A percentile compares a stretch with the other conserved stretches of the same genome.
Evolutionary conservation across 176 grass and related monocot species (phyloP).

Genomic region (bread wheat (Triticum aestivum)): IWGSC_CS_RefSeq_v2.1 NC_057799.1:638682236-638682735

Average conservation of each 20-base stretch:
- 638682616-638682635: neutral
- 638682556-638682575: neutral
- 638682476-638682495: conserved; percentile 72
- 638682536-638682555: neutral
- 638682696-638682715: conserved; percentile 9
- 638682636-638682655: conserved; percentile 99
- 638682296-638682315: conserved; percentile 6
- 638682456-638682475: conserved; percentile 93
- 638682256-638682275: conserved; percentile 12
- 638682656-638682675: conserved; percentile 89
- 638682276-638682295: neutral
- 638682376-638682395: neutral
- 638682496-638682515: conserved; percentile 70
- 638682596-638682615: neutral
- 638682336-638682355: neutral
- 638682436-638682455: conserved; percentile 83
- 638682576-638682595: neutral
- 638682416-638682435: conserved; percentile 56
- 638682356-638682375: neutral
- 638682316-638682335: neutral
- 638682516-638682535: neutral
- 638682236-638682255: conserved; percentile 35
- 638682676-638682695: conserved; percentile 94
- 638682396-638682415: neutral
- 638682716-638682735: neutral